Evolutionary conservation across 1,284 basidiomycete genomes (phyloP).

Genomic region (Mycena sp.): DNA sequence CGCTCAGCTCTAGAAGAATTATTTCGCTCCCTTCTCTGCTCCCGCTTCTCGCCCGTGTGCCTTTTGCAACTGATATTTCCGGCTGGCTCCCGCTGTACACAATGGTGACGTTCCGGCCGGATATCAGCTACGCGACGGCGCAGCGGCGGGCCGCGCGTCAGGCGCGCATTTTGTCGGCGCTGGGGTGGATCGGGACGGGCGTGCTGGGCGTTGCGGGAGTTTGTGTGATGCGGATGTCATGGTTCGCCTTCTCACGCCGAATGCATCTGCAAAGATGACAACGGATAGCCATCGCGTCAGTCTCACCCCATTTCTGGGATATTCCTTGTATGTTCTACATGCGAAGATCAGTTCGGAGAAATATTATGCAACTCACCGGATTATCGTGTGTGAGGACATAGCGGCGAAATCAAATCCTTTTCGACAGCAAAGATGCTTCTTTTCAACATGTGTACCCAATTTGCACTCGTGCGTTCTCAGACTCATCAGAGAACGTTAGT

Average conservation of each 20-base stretch:
- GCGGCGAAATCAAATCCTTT: constrained; percentile 28
- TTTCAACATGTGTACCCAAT: constrained; percentile 23
- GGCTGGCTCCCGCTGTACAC: constrained; percentile 96
- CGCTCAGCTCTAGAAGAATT: constrained; percentile 60
- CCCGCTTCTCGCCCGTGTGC: constrained; percentile 52
- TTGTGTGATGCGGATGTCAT: constrained; percentile 19
- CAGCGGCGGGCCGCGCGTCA: constrained; percentile 72
- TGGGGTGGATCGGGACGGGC: constrained; percentile 56
- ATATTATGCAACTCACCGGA: constrained; percentile 18
- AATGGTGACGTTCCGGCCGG: constrained; percentile 97
- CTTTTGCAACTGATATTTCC: constrained; percentile 65
- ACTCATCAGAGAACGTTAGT: constrained; percentile 26
- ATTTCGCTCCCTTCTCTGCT: constrained; percentile 52
- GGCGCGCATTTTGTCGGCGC: constrained; percentile 54
- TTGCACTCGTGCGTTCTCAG: constrained; percentile 17
- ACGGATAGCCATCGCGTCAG: neutral
- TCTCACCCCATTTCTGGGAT: constrained; percentile 15
- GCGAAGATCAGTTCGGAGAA: constrained; percentile 26
- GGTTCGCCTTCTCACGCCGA: constrained; percentile 24
- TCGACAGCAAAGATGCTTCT: constrained; percentile 29
- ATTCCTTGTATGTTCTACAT: constrained; percentile 10
- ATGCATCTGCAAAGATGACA: constrained; percentile 17
- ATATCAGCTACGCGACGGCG: constrained; percentile 87
- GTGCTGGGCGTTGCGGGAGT: constrained; percentile 45
- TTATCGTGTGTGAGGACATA: constrained; percentile 19